A percentile compares a stretch with the other conserved stretches of the same genome.
These are phyloP conservation scores for Ilyonectria mors-panacis DNA, from an alignment of 2,329 filamentous ascomycete genomes.

Conservation along the genomic window DNA sequence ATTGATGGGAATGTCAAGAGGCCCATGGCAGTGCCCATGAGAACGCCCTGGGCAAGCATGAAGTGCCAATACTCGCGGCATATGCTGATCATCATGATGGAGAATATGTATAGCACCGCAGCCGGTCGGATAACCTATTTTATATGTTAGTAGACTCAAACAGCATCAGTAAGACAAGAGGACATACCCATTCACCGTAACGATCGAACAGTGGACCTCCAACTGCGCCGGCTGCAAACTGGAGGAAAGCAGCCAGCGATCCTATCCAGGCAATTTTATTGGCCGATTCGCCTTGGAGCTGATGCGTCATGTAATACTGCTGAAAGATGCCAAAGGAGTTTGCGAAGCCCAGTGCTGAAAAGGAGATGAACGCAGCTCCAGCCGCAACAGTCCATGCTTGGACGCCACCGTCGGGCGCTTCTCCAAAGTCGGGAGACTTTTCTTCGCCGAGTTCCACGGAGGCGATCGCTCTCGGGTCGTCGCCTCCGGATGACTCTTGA, in stretches of 20 bases:
- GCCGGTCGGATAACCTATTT: slow-evolving; percentile 35
- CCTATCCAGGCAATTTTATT: slow-evolving; percentile 61
- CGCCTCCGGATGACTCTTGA: neutral
- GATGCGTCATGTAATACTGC: slow-evolving; percentile 58
- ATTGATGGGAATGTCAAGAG: slow-evolving; percentile 62
- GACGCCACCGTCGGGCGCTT: slow-evolving; percentile 52
- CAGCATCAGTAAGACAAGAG: accelerated
- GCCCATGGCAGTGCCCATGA: slow-evolving; percentile 58
- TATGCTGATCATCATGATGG: slow-evolving; percentile 40
- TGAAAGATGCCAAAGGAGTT: slow-evolving; percentile 64
- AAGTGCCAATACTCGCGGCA: slow-evolving; percentile 66
- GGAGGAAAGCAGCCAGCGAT: slow-evolving; percentile 54
- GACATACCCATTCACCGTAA: slow-evolving; percentile 36
- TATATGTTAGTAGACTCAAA: slow-evolving; percentile 2
- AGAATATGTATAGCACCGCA: slow-evolving; percentile 33
- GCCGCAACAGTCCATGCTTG: slow-evolving; percentile 59
- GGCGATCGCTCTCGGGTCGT: neutral
- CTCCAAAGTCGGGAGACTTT: neutral
- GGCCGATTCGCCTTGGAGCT: slow-evolving; percentile 49
- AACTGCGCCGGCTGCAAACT: slow-evolving; percentile 50
- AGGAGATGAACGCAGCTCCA: slow-evolving; percentile 54
- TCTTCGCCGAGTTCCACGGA: neutral
- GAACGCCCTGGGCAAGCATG: slow-evolving; percentile 65
- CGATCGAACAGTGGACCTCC: slow-evolving; percentile 42
- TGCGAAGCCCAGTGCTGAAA: slow-evolving; percentile 57